Base-by-base conservation (phyloP, 2,329 filamentous ascomycete genomes). In the Phialophora verrucosa region DNA sequence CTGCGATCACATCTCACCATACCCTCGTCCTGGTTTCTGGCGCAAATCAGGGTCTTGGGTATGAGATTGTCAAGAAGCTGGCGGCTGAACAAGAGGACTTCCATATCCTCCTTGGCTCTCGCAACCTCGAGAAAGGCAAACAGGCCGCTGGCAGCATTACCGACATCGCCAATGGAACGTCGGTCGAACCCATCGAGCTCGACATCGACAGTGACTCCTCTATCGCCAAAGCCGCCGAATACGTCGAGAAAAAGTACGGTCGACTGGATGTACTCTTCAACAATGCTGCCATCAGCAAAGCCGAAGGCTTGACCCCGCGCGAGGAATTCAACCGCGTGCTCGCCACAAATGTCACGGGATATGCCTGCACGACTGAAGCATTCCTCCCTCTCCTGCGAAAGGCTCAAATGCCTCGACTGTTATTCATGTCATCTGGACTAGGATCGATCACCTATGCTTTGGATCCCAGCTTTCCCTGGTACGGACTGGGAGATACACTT, bases 101-200 rank as follows among this genome's bases (percentile, higher is more conserved):
- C 42, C 31, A 73, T 69, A 61, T 79, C 71, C 10, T 75, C 64
- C 44, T 76, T 64, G 2, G 75, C 75, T 29, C 73, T 65, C 64
- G 76, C 73, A 35, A 78, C 66, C 23, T 73, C 74, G 4, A 80
- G 65, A 0, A 78, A 74, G 4, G 79, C 76, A 58, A 81, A 68
- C 0, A 82, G 69, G 64, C 68, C 4, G 62, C 64, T 4, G 44
- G 56, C 10, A 57, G 25, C 12, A 32, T 71, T 35, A 44, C 56
- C n/a, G 11, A 61, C 11, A 27, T 69, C 7, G 67, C 64, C 14
- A 14, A 23, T 8, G 60, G 62, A 14, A 63, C 67, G 4, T 27
- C 54, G 0, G 65, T 69, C 20, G 65, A 69, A 17, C 32, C 63
- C 12, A 14, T 70, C 6, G 49, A 69, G 35, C 53, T 70, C 17